A percentile compares a stretch with the other conserved stretches of the same genome.
These are phyloP conservation scores for Moesziomyces sp. DNA, from an alignment of 1,284 basidiomycete genomes.

Conservation along the genomic window DNA sequence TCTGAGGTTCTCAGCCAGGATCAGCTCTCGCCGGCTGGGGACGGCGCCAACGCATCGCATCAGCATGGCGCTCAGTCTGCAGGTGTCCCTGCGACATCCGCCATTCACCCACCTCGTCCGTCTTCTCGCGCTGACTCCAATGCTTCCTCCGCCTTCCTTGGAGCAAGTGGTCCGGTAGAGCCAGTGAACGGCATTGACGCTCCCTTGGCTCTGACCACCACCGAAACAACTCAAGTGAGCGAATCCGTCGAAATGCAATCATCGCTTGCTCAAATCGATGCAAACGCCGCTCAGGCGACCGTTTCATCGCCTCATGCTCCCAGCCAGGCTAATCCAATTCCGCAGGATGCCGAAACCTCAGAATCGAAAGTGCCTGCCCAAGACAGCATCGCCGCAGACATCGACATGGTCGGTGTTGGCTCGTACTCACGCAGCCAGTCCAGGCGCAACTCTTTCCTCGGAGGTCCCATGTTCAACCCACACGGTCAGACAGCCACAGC, in stretches of 20 bases:
- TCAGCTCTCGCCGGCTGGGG: neutral
- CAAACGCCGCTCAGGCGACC: neutral
- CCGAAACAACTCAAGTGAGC: too few relatives aligned
- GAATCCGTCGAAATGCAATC: neutral
- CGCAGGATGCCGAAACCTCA: neutral
- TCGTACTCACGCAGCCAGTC: constrained; percentile 50
- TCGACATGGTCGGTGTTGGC: constrained; percentile 54
- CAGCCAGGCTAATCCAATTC: constrained; percentile 5
- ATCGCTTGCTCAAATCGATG: neutral
- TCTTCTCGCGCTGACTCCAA: constrained; percentile 27
- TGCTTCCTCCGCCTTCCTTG: constrained; percentile 19
- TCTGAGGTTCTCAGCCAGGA: constrained; percentile 14
- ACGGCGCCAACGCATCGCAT: neutral
- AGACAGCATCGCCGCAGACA: neutral
- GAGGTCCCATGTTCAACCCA: constrained; percentile 18
- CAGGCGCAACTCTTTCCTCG: constrained; percentile 52
- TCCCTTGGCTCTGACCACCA: neutral
- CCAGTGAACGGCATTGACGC: neutral
- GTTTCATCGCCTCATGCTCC: neutral
- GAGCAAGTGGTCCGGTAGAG: neutral
- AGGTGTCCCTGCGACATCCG: constrained; percentile 4
- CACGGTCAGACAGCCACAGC: constrained; percentile 4
- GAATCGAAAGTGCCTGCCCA: neutral
- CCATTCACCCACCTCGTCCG: constrained; percentile 31
- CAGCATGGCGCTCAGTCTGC: neutral